These are phyloP conservation scores for Candida pini DNA, from an alignment of 805 yeast species.

Conservation along the genomic window DNA sequence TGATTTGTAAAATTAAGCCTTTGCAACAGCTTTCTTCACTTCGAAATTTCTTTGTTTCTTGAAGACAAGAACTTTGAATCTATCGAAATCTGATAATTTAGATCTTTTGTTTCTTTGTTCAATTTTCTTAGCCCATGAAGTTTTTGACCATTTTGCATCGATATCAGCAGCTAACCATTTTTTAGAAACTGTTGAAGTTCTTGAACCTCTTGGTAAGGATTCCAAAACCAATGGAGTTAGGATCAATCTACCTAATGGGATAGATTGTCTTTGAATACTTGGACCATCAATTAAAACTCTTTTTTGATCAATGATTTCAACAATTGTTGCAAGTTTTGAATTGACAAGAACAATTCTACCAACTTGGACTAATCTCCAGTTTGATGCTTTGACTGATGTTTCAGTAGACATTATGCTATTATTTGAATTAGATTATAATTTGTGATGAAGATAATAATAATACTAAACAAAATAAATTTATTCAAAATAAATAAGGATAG, in stretches of 20 bases:
- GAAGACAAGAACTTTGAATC: slow-evolving; percentile 97
- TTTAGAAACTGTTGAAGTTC: slow-evolving; percentile 79
- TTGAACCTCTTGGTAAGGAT: slow-evolving; percentile 90
- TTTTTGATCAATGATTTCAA: slow-evolving; percentile 98
- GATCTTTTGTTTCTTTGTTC: slow-evolving; percentile 93
- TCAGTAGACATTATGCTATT: slow-evolving; percentile 47
- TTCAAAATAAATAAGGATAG: neutral
- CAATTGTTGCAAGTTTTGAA: slow-evolving; percentile 94
- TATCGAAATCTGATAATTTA: slow-evolving; percentile 92
- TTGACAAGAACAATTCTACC: slow-evolving; percentile 96
- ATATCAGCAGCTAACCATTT: slow-evolving; percentile 90
- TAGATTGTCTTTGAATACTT: slow-evolving; percentile 88
- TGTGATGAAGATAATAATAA: neutral
- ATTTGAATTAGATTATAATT: neutral
- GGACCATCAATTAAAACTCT: slow-evolving; percentile 98
- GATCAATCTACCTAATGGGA: slow-evolving; percentile 79
- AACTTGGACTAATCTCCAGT: slow-evolving; percentile 99
- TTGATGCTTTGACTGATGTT: slow-evolving; percentile 76
- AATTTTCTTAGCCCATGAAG: slow-evolving; percentile 98
- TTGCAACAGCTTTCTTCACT: slow-evolving; percentile 94
- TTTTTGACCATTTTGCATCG: slow-evolving; percentile 83
- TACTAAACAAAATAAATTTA: neutral
- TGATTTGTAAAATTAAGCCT: slow-evolving; percentile 55
- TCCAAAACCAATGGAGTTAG: slow-evolving; percentile 89
- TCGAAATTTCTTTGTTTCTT: slow-evolving; percentile 96